These are phyloP conservation scores for Cenchrus purpureus DNA, from an alignment of 176 grass and related monocot species.

Conservation along the genomic window DNA sequence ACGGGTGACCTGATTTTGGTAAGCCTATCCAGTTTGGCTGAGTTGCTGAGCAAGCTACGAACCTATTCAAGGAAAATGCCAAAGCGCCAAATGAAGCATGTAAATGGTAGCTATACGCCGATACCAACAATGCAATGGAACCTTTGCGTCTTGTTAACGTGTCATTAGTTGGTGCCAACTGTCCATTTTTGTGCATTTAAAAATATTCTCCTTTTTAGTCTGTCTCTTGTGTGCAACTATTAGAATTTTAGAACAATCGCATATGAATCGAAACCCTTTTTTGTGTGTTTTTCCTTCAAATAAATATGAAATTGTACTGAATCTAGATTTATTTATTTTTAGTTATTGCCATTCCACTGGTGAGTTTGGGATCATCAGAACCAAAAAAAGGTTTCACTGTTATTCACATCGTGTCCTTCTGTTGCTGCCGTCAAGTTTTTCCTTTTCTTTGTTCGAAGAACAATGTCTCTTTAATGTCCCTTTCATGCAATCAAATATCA, in stretches of 20 bases:
- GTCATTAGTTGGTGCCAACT: neutral
- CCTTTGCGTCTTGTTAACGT: slow-evolving; percentile 27
- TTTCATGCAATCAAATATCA: slow-evolving; percentile 34
- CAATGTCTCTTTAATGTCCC: neutral
- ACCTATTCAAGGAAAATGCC: slow-evolving; percentile 33
- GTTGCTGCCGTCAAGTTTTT: slow-evolving; percentile 16
- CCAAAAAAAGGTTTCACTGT: neutral
- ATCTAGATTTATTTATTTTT: neutral
- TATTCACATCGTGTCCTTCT: slow-evolving; percentile 22
- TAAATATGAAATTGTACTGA: neutral
- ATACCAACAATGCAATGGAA: neutral
- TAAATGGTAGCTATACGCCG: neutral
- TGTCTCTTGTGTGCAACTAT: neutral
- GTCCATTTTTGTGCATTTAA: slow-evolving; percentile 10
- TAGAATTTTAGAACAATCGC: slow-evolving; percentile 31
- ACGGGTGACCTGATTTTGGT: slow-evolving; percentile 20
- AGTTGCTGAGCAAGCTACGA: slow-evolving; percentile 12
- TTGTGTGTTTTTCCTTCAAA: neutral
- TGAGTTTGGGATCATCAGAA: neutral
- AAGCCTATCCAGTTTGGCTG: slow-evolving; percentile 5
- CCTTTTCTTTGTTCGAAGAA: slow-evolving; percentile 3
- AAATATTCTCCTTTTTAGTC: neutral
- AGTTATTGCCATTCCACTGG: neutral
- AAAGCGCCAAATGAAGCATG: slow-evolving; percentile 27
- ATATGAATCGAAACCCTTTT: neutral